Evolutionary conservation across 2,329 filamentous ascomycete genomes (phyloP), one percentile per base, ranked within the genome.

Genomic region (Fusarium temperatum): DNA sequence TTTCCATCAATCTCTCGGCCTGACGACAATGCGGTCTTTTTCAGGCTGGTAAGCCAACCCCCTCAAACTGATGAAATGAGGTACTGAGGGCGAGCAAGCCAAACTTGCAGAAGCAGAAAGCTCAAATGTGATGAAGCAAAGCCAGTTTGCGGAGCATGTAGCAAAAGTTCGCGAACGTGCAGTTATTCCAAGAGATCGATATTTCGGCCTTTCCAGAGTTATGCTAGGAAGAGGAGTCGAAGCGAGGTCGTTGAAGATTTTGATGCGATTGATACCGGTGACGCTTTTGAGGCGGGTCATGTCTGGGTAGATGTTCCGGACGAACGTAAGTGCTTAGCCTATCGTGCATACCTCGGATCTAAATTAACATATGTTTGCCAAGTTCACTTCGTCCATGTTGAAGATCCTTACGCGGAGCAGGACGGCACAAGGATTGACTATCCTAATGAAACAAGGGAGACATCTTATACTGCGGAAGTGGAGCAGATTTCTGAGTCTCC

Each of bases 121-220:
- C 6, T 80, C 6, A 80, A 79, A 41, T 80, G 78, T 10, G 74
- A 80, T 41, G 76, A 80, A 35, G 45, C 22, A 1, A 77, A 73
- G 8, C 78, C 78, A 0, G 22, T 65, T 1, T 79, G 78, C 26
- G 70, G 75, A 15, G 68, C 66, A 5, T 79, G 77, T 24, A 32
- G 36, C 13, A 78, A 74, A 22, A 63, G 73, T 18, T 66, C 54
- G 2, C 61, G 76, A 10, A 22, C 44, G 1, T 78, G 76, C 20
- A 67, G 48, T 32, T 78, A 78, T 14, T 45, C 54, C 12, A 62
- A 66, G 22, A 64, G 72, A 44, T 74, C 70, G 3, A 35, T 75
- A 2, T 78, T 78, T 59, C 72, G 76, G 11, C 69, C 56, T 0
- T 73, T 73, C 5, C 63, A 77, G 8, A 66, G 26, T 8, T 30